Conservation (phyloP, 495 filamentous ascomycete genomes). For the Chaetomium fimeti region DNA sequence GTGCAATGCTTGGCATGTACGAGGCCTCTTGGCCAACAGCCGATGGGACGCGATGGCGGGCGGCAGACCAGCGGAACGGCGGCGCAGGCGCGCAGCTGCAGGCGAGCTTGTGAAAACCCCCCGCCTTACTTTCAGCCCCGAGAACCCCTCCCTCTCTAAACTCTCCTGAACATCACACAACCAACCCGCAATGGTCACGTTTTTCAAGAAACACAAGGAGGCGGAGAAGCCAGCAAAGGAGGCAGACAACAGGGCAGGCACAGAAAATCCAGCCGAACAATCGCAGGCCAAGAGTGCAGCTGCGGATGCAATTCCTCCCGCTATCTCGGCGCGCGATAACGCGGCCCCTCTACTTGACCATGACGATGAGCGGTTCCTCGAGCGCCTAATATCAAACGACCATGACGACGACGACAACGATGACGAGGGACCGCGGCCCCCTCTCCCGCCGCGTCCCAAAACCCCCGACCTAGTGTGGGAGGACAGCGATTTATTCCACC, state of each 20-base stretch:
- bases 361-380: conserved; percentile 47
- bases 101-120: not conserved
- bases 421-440: conserved; percentile 38
- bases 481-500: conserved; percentile 38
- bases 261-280: conserved; percentile 21
- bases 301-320: conserved; percentile 3
- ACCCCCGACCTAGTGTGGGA: conserved; percentile 48
- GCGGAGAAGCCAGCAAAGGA: conserved; percentile 29
- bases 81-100: not conserved
- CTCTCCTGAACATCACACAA: not conserved
- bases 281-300: conserved; percentile 25
- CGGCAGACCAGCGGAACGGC: not conserved
- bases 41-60: not conserved
- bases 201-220: conserved; percentile 34
- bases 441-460: conserved; percentile 45
- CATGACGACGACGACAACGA: conserved; percentile 21
- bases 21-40: conserved; percentile 25
- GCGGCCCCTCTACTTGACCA: conserved; percentile 40
- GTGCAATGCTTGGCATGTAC: conserved; percentile 16
- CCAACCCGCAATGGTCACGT: conserved; percentile 3
- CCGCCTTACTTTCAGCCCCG: not conserved
- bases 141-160: not conserved
- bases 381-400: conserved; percentile 39
- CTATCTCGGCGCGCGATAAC: conserved; percentile 1
- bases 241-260: conserved; percentile 22